Evolutionary conservation across 768 basidiomycete genomes (phyloP).

Genomic region (Agaricus blazei): DNA sequence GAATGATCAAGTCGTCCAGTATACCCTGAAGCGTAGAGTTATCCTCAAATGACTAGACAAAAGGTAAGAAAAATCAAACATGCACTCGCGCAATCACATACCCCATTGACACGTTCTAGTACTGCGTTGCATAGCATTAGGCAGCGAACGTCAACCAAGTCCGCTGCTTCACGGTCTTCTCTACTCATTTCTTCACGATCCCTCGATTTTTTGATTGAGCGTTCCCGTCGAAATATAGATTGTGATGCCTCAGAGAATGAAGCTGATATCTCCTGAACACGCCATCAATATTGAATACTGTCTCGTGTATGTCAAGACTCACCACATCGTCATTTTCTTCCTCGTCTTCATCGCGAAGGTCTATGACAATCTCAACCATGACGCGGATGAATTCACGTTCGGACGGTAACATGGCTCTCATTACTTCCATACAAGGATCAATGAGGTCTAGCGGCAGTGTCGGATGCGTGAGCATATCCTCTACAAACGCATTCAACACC

Average conservation of each 20-base stretch:
- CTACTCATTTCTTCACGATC: conserved; percentile 59
- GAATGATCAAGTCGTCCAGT: conserved; percentile 82
- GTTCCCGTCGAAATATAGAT: conserved; percentile 23
- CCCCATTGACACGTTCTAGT: conserved; percentile 87
- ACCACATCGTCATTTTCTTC: conserved; percentile 19
- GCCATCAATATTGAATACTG: not conserved
- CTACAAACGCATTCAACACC: conserved; percentile 26
- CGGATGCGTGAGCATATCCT: conserved; percentile 86
- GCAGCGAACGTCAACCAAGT: conserved; percentile 77
- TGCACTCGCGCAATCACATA: conserved; percentile 34
- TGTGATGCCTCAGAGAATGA: conserved; percentile 16
- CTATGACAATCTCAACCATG: conserved; percentile 31
- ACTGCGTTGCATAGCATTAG: conserved; percentile 80
- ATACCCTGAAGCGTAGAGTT: conserved; percentile 81
- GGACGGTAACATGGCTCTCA: conserved; percentile 74
- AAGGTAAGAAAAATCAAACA: conserved; percentile 6
- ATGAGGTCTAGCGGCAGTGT: conserved; percentile 76
- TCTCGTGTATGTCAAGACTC: not conserved
- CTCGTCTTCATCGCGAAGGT: conserved; percentile 29
- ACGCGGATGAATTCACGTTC: conserved; percentile 53
- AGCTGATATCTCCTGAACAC: not conserved
- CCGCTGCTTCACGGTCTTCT: conserved; percentile 61
- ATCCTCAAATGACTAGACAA: conserved; percentile 61
- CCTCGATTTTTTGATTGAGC: conserved; percentile 24
- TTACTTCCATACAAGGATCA: conserved; percentile 77